Percentiles rank a stretch among this genome's conserved stretches.
These are phyloP conservation scores for Fragilaria crotonensis DNA, from an alignment of 108 stramenopile genomes.

Conservation along the genomic window DNA sequence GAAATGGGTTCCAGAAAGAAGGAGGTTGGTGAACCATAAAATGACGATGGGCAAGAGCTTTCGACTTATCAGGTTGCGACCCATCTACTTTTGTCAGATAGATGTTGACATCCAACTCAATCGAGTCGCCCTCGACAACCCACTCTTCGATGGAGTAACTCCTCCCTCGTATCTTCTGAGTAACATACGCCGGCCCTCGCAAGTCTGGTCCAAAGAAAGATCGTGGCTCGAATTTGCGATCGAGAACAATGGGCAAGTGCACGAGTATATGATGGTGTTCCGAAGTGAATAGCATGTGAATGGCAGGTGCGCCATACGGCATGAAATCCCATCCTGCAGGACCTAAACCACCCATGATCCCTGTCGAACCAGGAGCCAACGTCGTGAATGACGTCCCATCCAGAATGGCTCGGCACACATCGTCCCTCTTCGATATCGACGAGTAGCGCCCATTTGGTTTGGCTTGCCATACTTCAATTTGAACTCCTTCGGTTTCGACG, in stretches of 20 bases:
- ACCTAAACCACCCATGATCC: constrained; percentile 44
- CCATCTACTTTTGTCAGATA: constrained; percentile 3
- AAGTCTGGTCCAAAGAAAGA: constrained; percentile 6
- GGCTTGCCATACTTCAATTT: constrained; percentile 60
- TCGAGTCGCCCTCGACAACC: constrained; percentile 20
- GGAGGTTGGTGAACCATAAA: constrained; percentile 30
- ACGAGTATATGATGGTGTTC: constrained; percentile 28
- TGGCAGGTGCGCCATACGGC: constrained; percentile 36
- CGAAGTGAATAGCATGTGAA: constrained; percentile 36
- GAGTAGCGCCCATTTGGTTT: constrained; percentile 54
- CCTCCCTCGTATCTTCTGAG: constrained; percentile 8
- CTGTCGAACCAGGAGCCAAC: constrained; percentile 49
- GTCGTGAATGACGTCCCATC: constrained; percentile 26
- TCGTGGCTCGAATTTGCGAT: constrained; percentile 7
- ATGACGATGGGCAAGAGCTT: constrained; percentile 33
- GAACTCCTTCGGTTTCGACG: background rate
- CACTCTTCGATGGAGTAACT: constrained; percentile 7
- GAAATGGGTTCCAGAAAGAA: constrained; percentile 59
- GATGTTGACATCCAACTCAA: constrained; percentile 16
- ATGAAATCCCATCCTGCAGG: constrained; percentile 30
- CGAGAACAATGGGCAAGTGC: constrained; percentile 24
- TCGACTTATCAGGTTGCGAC: background rate
- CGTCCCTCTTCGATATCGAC: constrained; percentile 32
- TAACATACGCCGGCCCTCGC: constrained; percentile 10
- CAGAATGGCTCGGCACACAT: constrained; percentile 46